Evolutionary conservation across 2,329 filamentous ascomycete genomes (phyloP), one percentile per base, ranked within the genome.

Genomic region (Fusarium sp.): DNA sequence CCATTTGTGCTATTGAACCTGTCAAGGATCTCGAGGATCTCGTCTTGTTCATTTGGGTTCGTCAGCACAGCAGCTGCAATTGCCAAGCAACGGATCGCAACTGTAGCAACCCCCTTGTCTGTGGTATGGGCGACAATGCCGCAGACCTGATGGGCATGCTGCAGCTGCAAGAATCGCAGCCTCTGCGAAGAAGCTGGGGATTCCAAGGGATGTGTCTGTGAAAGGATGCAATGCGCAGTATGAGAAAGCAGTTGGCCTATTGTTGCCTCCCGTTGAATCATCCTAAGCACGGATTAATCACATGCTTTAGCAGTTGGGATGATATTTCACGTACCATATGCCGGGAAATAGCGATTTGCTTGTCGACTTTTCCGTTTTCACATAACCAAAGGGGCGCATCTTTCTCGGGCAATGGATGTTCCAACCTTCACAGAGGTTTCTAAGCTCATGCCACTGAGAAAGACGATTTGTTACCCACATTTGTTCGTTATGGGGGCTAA

Each of bases 221-320:
- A 90, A 10, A 98, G 87, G 38, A 98, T 83, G 71, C 93, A 92
- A 82, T 95, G 92, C 27, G 93, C 91, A 1, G 93, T 96, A 79
- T 98, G 95, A 79, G 97, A 98, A 80, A 97, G 94, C 14, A 98
- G 86, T 51, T 94, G 90, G 8, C 93, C 94, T 31, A 97, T 89
- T 37, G 96, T 91, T 7, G 94, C 93, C 7, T 93, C 88, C 63
- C 93, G 89, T 81, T 96, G 96, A 76, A 95, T 90, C 57, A 97
- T 86, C 94, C 91, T 93, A 44, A 7, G 33, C 9, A 38, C 35
- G 6, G 15, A 37, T 41, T n/a, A 48, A 51, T 60, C 45, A 38
- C 29, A 54, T 51, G 49, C 23, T 14, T 60, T 54, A 6, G 11
- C n/a, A 4, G 19, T 19, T 11, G 31, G 21, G 7, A 39, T 25